Base-by-base conservation (phyloP, 106 monocot genomes). In the Dendrobium catenatum region DNA sequence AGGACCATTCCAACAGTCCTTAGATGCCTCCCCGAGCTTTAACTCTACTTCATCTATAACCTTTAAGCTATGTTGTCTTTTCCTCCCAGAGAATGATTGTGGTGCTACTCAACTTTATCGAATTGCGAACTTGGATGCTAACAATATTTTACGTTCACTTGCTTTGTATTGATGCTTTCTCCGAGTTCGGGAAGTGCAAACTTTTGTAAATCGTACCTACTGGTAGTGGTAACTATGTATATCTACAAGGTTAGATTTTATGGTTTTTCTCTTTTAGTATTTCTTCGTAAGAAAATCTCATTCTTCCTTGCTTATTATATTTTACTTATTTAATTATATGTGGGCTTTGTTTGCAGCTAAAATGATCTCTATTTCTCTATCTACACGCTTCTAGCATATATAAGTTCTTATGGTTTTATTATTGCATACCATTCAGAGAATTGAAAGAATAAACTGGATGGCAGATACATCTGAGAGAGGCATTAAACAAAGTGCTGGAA, bases 391-490 rank as follows among this genome's bases (percentile, higher is more conserved):
- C 22, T 6, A 61, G 5, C 61, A 61, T 6, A 10, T 37, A 22
- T 10, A 27, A 8, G 3, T 40, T 61, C 27, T 80, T 70, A 6
- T 76, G 4, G 6, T 10, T 58, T 42, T 56, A 56, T n/a, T 79
- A 44, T 70, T 70, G 37, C 43, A 74, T 74, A 29, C 9, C 58
- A 24, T 85, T 73, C 76, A 95, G 94, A 88, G 88, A 82, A 79
- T 95, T 79, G 94, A 92, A 75, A 88, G 87, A 55, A 85, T 95
- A 82, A 95, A 95, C 59, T 95, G 94, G 94, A 90, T 95, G 92
- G 94, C 92, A 42, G 92, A 95, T 86, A 80, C 77, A 79, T 95
- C 92, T 46, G 92, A 87, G 51, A 95, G 90, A 55, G 94, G 94
- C 59, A 84, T 92, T 43, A 56, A 75, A 27, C 90, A 94, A 79